Evolutionary conservation across 169 alveolate genomes (phyloP).

Genomic region (Plasmodium relictum): DNA sequence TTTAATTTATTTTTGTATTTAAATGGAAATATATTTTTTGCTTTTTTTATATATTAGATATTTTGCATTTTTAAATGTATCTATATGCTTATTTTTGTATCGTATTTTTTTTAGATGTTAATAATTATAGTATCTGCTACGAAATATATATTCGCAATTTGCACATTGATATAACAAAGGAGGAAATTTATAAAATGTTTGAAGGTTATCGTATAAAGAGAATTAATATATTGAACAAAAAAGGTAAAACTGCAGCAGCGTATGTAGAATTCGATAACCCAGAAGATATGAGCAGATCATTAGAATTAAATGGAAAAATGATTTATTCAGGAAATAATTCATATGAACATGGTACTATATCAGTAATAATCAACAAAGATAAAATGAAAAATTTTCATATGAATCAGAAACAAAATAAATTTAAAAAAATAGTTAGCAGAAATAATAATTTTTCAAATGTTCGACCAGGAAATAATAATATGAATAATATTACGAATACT

Average conservation of each 20-base stretch:
- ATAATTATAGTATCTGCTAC: slow-evolving; percentile 26
- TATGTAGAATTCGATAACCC: slow-evolving; percentile 66
- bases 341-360: slow-evolving; percentile 58
- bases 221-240: slow-evolving; percentile 53
- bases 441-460: slow-evolving; percentile 37
- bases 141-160: slow-evolving; percentile 64
- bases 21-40: background rate
- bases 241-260: slow-evolving; percentile 67
- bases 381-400: slow-evolving; percentile 46
- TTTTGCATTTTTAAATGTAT: background rate
- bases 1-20: too few species aligned
- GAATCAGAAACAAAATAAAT: slow-evolving; percentile 65
- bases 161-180: slow-evolving; percentile 52
- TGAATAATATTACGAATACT: slow-evolving; percentile 15
- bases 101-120: slow-evolving; percentile 31
- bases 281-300: slow-evolving; percentile 74
- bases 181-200: slow-evolving; percentile 51
- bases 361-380: slow-evolving; percentile 70
- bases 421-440: slow-evolving; percentile 41
- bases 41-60: too few species aligned
- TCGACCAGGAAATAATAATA: slow-evolving; percentile 55
- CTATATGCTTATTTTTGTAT: background rate
- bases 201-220: slow-evolving; percentile 73
- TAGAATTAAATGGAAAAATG: slow-evolving; percentile 68
- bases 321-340: slow-evolving; percentile 60